These are phyloP conservation scores for Saccharum officinarum DNA, from an alignment of 176 grass and related monocot species.

Conservation along the genomic window DNA sequence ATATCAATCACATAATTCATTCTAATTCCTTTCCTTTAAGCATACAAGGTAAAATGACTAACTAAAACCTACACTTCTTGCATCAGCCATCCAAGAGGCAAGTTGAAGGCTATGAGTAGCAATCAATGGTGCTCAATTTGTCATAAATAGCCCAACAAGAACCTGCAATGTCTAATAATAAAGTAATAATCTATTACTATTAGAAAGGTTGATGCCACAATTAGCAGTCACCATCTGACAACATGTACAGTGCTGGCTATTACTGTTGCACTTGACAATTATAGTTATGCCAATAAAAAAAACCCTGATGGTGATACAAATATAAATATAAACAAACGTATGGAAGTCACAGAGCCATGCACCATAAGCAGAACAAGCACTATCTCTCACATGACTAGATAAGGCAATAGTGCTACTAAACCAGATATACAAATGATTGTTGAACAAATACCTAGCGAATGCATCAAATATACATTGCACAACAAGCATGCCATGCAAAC, in stretches of 20 bases:
- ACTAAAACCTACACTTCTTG: neutral
- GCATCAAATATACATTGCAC: slow-evolving; percentile 5
- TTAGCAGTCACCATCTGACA: neutral
- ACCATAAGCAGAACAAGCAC: neutral
- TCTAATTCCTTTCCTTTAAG: neutral
- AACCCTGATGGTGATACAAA: neutral
- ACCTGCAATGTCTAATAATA: neutral
- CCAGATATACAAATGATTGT: neutral
- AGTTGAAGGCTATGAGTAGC: neutral
- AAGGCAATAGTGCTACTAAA: neutral
- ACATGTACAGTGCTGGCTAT: neutral
- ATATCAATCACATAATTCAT: neutral
- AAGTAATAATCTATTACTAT: neutral
- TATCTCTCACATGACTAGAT: neutral
- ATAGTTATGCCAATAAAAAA: neutral
- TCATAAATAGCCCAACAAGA: neutral
- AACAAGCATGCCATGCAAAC: neutral
- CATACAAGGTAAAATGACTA: neutral
- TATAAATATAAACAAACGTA: neutral
- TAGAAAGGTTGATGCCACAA: neutral
- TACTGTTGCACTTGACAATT: neutral
- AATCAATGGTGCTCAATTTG: neutral
- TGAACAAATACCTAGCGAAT: slow-evolving; percentile 5
- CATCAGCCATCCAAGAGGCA: neutral
- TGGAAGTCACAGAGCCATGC: neutral